Evolutionary conservation across 1,139 yeast species (phyloP).

Genomic region (Groenewaldozyma sp.): DNA sequence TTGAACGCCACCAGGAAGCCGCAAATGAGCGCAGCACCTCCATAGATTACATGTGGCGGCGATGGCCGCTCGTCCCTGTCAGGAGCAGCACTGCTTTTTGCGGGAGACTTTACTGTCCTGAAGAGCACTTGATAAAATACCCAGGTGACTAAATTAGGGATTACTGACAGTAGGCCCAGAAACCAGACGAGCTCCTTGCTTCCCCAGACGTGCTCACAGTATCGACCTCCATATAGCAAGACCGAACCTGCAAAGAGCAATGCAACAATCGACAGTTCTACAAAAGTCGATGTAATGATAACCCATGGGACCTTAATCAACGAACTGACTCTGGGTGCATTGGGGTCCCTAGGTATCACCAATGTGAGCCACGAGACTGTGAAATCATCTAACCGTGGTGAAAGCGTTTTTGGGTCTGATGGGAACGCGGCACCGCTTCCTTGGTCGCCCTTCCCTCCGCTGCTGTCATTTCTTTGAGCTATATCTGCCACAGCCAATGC

Average conservation of each 20-base stretch:
- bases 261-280: conserved; percentile 50
- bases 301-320: conserved; percentile 46
- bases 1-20: conserved; percentile 80
- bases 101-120: conserved; percentile 5
- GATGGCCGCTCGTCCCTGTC: conserved; percentile 6
- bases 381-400: conserved; percentile 27
- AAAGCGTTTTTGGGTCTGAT: conserved; percentile 8
- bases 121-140: conserved; percentile 10
- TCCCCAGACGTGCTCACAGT: conserved; percentile 50
- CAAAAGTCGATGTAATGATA: conserved; percentile 57
- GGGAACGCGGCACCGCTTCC: conserved; percentile 13
- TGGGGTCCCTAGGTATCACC: conserved; percentile 47
- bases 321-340: conserved; percentile 32
- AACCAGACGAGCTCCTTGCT: conserved; percentile 51
- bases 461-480: conserved; percentile 7
- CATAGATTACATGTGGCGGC: conserved; percentile 39
- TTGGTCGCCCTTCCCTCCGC: conserved; percentile 5
- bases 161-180: conserved; percentile 45
- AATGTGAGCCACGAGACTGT: conserved; percentile 56
- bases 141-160: conserved; percentile 40
- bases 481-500: conserved; percentile 13
- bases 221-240: conserved; percentile 45
- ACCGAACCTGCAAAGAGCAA: conserved; percentile 42
- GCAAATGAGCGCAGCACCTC: conserved; percentile 61
- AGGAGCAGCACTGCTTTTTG: too few species aligned